phyloP scores from a whole-genome alignment of 1,284 basidiomycete genomes.

The Irpex lacteus region DNA sequence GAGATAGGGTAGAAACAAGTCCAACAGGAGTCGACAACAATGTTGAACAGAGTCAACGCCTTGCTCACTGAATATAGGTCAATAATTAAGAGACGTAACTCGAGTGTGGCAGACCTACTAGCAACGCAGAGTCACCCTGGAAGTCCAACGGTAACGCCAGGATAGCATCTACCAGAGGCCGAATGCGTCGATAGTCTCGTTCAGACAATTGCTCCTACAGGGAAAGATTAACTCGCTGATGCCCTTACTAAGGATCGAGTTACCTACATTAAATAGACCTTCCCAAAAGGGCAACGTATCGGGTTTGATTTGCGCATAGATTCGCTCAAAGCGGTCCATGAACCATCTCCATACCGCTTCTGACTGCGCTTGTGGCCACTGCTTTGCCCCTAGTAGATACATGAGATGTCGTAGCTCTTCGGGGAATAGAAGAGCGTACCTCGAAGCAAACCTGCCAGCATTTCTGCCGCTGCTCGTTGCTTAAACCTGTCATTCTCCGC shows the following conservation, averaged over 20 bases:
- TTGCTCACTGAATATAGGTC: slow-evolving; percentile 57
- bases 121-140: slow-evolving; percentile 75
- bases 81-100: slow-evolving; percentile 10
- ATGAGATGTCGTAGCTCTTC: background rate
- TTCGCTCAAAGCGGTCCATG: slow-evolving; percentile 60
- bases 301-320: slow-evolving; percentile 80
- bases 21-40: slow-evolving; percentile 58
- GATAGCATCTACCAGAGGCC: slow-evolving; percentile 80
- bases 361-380: slow-evolving; percentile 74
- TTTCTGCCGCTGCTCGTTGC: slow-evolving; percentile 88
- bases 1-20: slow-evolving; percentile 64
- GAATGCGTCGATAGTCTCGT: slow-evolving; percentile 85
- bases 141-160: slow-evolving; percentile 78
- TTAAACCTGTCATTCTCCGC: slow-evolving; percentile 83
- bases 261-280: slow-evolving; percentile 54
- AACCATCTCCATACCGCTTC: slow-evolving; percentile 83
- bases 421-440: slow-evolving; percentile 36
- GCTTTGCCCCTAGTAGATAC: slow-evolving; percentile 72
- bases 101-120: slow-evolving; percentile 42
- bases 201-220: slow-evolving; percentile 64
- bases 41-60: slow-evolving; percentile 56
- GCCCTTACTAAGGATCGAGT: background rate
- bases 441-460: slow-evolving; percentile 74
- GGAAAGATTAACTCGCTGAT: background rate
- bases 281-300: slow-evolving; percentile 82